Conservation (phyloP, 2,329 filamentous ascomycete genomes). For the Penicillium thymicola region DNA sequence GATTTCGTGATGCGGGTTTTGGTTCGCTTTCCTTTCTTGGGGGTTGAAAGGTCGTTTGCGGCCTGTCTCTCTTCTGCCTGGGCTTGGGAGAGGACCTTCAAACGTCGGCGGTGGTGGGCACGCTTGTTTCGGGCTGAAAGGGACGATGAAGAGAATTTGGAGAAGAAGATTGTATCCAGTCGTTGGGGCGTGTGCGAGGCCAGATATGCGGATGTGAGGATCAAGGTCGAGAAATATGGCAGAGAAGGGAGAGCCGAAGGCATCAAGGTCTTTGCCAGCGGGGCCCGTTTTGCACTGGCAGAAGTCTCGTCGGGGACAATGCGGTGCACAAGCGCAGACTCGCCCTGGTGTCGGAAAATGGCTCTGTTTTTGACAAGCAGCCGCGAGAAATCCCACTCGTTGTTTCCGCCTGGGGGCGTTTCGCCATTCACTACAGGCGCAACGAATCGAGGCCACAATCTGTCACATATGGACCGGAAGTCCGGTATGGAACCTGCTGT, state of each 20-base stretch:
- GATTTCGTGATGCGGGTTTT: slow-evolving; percentile 43
- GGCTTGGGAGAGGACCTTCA: slow-evolving; percentile 41
- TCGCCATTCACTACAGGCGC: slow-evolving; percentile 72
- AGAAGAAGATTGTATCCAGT: slow-evolving; percentile 50
- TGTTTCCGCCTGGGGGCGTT: slow-evolving; percentile 32
- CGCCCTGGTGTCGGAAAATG: slow-evolving; percentile 47
- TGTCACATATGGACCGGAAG: slow-evolving; percentile 66
- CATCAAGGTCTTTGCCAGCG: slow-evolving; percentile 22
- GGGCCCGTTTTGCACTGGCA: slow-evolving; percentile 15
- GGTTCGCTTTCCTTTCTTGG: slow-evolving; percentile 35
- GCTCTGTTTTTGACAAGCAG: slow-evolving; percentile 60
- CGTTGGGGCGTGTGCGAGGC: slow-evolving; percentile 47
- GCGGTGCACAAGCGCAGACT: slow-evolving; percentile 43
- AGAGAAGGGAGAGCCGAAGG: slow-evolving; percentile 37
- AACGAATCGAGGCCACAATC: slow-evolving; percentile 83
- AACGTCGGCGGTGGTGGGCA: slow-evolving; percentile 41
- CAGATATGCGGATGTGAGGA: slow-evolving; percentile 48
- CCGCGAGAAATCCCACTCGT: slow-evolving; percentile 78
- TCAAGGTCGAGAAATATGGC: slow-evolving; percentile 47
- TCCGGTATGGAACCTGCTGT: slow-evolving; percentile 75
- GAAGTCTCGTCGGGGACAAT: slow-evolving; percentile 34
- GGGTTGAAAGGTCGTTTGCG: slow-evolving; percentile 28
- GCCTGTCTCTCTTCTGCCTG: slow-evolving; percentile 35
- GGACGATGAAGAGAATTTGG: slow-evolving; percentile 46
- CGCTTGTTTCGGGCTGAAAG: slow-evolving; percentile 45